Conservation (phyloP, 192 early-diverging fungal species). For the Coemansia sp. region DNA sequence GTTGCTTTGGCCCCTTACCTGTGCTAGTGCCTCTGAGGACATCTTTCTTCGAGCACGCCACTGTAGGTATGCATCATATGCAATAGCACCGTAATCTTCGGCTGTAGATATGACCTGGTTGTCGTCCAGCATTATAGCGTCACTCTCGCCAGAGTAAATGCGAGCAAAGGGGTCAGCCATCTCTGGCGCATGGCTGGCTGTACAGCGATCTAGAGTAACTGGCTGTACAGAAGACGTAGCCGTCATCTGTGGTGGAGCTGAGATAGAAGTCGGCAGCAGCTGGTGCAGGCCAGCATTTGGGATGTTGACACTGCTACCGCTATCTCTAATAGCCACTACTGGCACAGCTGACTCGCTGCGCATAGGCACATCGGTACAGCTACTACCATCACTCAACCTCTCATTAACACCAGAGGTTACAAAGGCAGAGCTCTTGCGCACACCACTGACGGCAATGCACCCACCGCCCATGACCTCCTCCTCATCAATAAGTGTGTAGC, state of each 20-base stretch:
- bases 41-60: slow-evolving; percentile 46
- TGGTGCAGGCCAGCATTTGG: slow-evolving; percentile 2
- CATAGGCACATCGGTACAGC: slow-evolving; percentile 1
- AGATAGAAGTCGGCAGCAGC: neutral
- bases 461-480: slow-evolving; percentile 36
- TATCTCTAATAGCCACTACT: neutral
- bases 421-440: neutral
- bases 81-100: slow-evolving; percentile 31
- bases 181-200: neutral
- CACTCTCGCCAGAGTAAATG: neutral
- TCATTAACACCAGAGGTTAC: neutral
- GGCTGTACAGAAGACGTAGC: neutral
- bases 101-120: slow-evolving; percentile 16
- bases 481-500: neutral
- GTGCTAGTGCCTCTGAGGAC: slow-evolving; percentile 21
- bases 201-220: neutral
- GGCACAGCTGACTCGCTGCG: slow-evolving; percentile 9
- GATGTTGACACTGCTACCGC: neutral
- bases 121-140: slow-evolving; percentile 18
- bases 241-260: neutral
- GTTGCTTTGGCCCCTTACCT: slow-evolving; percentile 26
- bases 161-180: neutral
- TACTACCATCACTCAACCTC: neutral
- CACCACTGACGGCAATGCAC: slow-evolving; percentile 11
- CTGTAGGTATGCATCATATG: slow-evolving; percentile 30